Percentiles rank a stretch among this genome's conserved stretches.
Evolutionary conservation across 176 grass and related monocot species (phyloP).

Genomic region (Phoenix roebelenii): DNA sequence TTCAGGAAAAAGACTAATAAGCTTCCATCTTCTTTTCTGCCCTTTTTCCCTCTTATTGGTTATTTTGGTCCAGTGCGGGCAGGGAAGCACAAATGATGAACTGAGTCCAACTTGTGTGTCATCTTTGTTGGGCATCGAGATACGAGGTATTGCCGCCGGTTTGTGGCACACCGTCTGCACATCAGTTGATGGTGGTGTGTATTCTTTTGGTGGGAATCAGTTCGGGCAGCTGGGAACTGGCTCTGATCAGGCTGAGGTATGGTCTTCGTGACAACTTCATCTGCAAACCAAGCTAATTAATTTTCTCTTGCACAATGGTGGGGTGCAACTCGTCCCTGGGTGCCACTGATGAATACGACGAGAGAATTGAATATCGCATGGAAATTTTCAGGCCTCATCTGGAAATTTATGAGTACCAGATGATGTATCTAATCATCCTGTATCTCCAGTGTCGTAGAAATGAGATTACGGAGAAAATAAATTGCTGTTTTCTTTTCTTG

Average conservation of each 20-base stretch:
- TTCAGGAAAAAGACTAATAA: neutral
- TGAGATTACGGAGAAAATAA: too few species aligned
- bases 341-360: too few species aligned
- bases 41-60: slow-evolving; percentile 20
- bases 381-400: too few species aligned
- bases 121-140: slow-evolving; percentile 80
- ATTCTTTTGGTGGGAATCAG: slow-evolving; percentile 95
- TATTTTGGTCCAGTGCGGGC: slow-evolving; percentile 66
- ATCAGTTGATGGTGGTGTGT: slow-evolving; percentile 80
- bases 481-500: too few species aligned
- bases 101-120: slow-evolving; percentile 85
- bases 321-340: too few species aligned
- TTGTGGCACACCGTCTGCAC: slow-evolving; percentile 95
- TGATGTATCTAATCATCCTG: too few species aligned
- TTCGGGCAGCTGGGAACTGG: slow-evolving; percentile 93
- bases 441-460: too few species aligned
- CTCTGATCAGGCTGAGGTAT: slow-evolving; percentile 98
- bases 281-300: too few species aligned
- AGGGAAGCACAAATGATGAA: slow-evolving; percentile 84
- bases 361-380: too few species aligned
- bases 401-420: too few species aligned
- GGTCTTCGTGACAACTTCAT: neutral
- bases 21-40: neutral
- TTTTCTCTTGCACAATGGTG: too few species aligned
- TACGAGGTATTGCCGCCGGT: slow-evolving; percentile 70